Evolutionary conservation across 2,329 filamentous ascomycete species (phyloP).

Genomic region (Aspergillus awamori): DNA sequence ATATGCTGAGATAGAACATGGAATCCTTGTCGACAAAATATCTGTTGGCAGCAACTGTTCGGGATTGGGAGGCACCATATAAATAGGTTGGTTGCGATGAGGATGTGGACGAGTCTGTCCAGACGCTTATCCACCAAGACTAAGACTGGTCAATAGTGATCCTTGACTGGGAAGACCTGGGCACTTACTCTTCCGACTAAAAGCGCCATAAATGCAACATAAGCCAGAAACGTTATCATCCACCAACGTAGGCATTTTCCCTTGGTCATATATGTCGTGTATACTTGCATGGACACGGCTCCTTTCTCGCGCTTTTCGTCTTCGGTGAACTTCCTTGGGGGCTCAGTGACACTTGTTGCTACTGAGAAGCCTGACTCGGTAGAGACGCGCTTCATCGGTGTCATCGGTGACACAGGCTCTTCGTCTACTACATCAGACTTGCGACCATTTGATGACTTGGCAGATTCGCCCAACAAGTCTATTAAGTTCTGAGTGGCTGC

Average conservation of each 20-base stretch:
- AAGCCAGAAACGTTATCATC: conserved; percentile 58
- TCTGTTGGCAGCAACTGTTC: background rate
- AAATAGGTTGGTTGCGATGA: conserved; percentile 1
- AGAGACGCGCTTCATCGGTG: conserved; percentile 16
- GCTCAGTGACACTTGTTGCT: conserved; percentile 24
- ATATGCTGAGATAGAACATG: conserved; percentile 52
- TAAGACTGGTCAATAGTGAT: conserved; percentile 19
- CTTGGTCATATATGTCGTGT: conserved; percentile 66
- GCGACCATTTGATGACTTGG: conserved; percentile 46
- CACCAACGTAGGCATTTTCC: conserved; percentile 68
- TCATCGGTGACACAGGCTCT: conserved; percentile 12
- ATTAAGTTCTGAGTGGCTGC: conserved; percentile 45
- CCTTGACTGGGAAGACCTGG: background rate
- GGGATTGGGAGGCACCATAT: background rate
- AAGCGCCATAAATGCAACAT: conserved; percentile 58
- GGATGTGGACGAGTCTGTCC: conserved; percentile 43
- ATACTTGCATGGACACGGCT: conserved; percentile 68
- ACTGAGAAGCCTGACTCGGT: conserved; percentile 15
- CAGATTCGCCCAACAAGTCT: conserved; percentile 46
- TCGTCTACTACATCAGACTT: conserved; percentile 14
- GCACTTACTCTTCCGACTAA: conserved; percentile 54
- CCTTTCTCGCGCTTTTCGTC: conserved; percentile 74
- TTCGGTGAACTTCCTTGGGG: conserved; percentile 71
- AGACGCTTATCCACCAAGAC: conserved; percentile 54
- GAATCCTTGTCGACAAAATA: conserved; percentile 49